Evolutionary conservation across 768 basidiomycete genomes (phyloP).

Genomic region (Russula foetens): DNA sequence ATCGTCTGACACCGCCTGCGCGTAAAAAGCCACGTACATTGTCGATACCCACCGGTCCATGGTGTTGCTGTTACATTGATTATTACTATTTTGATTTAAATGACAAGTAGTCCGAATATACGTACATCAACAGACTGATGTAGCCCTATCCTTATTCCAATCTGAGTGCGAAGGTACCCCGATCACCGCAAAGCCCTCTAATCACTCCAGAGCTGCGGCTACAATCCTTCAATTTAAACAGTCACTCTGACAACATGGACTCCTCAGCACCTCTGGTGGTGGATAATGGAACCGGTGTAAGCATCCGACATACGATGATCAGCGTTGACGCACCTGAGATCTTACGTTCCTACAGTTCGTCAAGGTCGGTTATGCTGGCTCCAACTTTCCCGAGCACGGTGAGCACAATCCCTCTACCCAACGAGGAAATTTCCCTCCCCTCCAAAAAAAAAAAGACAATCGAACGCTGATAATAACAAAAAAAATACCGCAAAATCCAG

Average conservation of each 20-base stretch:
- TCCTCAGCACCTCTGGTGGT: constrained; percentile 41
- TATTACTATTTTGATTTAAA: neutral
- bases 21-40: neutral
- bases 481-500: constrained; percentile 31
- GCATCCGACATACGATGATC: constrained; percentile 14
- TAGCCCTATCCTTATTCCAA: no score
- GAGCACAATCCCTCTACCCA: constrained; percentile 1
- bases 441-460: neutral
- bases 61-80: neutral
- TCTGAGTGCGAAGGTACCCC: neutral
- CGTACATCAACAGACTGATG: no score
- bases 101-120: no score
- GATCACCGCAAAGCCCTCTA: neutral
- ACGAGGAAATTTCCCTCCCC: neutral
- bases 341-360: constrained; percentile 38
- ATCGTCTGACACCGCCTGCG: neutral
- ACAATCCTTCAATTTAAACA: neutral
- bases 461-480: no score
- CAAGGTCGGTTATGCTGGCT: constrained; percentile 56
- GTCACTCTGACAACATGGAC: constrained; percentile 26
- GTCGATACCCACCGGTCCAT: constrained; percentile 2
- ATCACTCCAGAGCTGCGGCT: neutral
- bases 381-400: constrained; percentile 60
- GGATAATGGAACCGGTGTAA: constrained; percentile 59
- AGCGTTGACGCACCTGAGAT: neutral